Percentiles rank a stretch among this genome's conserved stretches.
Conservation (phyloP, 78 protist species). For the Chrysochromulina parva region DNA sequence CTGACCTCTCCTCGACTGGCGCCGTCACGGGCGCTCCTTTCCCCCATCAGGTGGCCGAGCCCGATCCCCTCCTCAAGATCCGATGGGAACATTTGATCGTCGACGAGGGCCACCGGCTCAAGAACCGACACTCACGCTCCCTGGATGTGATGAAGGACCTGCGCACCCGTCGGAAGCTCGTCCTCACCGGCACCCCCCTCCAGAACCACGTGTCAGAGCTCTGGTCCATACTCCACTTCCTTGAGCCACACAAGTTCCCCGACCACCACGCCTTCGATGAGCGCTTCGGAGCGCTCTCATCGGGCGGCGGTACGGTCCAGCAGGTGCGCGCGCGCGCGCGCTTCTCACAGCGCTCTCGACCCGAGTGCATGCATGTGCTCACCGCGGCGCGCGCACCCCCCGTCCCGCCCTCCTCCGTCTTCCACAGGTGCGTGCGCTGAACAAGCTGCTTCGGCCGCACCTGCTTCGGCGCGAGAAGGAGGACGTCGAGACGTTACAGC, state of each 20-base stretch:
- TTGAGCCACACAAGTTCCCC: constrained; percentile 72
- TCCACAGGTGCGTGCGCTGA: too few relatives aligned
- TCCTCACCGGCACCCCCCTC: constrained; percentile 45
- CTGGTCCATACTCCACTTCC: constrained; percentile 85
- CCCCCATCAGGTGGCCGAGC: constrained; percentile 28
- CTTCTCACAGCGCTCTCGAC: too few relatives aligned
- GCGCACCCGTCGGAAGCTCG: neutral
- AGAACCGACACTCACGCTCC: constrained; percentile 39
- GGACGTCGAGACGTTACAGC: constrained; percentile 89
- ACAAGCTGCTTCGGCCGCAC: constrained; percentile 76
- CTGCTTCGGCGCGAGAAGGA: constrained; percentile 88
- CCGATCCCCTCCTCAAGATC: constrained; percentile 39
- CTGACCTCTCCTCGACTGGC: too few relatives aligned
- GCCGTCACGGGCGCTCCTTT: too few relatives aligned
- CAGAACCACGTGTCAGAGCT: constrained; percentile 59
- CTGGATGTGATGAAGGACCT: constrained; percentile 45
- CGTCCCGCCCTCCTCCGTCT: too few relatives aligned
- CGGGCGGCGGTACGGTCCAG: neutral
- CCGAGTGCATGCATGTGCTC: neutral
- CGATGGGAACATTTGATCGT: constrained; percentile 65
- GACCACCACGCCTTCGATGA: neutral
- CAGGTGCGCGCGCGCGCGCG: constrained; percentile 42
- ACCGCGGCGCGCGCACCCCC: too few relatives aligned
- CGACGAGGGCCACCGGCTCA: constrained; percentile 93
- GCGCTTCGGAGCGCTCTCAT: neutral